Percentiles rank a stretch among this genome's conserved stretches.
These are phyloP conservation scores for Coniella lustricola DNA, from an alignment of 2,329 filamentous ascomycete species.

Conservation along the genomic window DNA sequence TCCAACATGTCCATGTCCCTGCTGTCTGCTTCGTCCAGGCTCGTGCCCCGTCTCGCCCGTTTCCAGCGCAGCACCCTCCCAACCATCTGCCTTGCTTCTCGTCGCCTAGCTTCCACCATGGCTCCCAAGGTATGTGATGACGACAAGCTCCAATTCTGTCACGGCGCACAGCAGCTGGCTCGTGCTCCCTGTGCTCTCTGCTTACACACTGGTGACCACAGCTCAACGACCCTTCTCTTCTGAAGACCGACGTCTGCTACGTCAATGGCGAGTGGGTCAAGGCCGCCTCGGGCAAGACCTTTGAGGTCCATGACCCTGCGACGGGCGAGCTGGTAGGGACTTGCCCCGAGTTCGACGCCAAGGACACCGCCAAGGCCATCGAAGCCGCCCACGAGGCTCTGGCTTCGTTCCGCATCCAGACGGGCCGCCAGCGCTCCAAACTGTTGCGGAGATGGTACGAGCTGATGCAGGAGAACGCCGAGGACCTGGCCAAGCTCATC, in stretches of 20 bases:
- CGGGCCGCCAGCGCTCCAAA: constrained; percentile 66
- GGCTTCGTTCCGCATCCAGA: constrained; percentile 60
- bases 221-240: constrained; percentile 72
- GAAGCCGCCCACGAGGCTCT: constrained; percentile 73
- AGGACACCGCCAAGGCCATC: constrained; percentile 76
- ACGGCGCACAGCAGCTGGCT: too few relatives aligned
- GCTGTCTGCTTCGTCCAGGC: constrained; percentile 18
- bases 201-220: constrained; percentile 25
- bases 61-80: constrained; percentile 25
- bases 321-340: constrained; percentile 75
- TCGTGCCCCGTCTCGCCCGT: constrained; percentile 19
- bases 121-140: constrained; percentile 37
- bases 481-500: constrained; percentile 75
- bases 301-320: constrained; percentile 80
- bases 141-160: too few relatives aligned
- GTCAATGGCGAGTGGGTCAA: constrained; percentile 90
- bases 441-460: constrained; percentile 77
- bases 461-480: constrained; percentile 67
- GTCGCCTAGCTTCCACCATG: constrained; percentile 37
- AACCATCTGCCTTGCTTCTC: constrained; percentile 13
- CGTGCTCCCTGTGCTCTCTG: too few relatives aligned
- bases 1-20: constrained; percentile 20
- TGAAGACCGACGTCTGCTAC: constrained; percentile 77
- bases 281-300: constrained; percentile 82
- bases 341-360: constrained; percentile 73